Conservation (phyloP, 352 stramenopile genomes). For the Pythium monospermum region DNA sequence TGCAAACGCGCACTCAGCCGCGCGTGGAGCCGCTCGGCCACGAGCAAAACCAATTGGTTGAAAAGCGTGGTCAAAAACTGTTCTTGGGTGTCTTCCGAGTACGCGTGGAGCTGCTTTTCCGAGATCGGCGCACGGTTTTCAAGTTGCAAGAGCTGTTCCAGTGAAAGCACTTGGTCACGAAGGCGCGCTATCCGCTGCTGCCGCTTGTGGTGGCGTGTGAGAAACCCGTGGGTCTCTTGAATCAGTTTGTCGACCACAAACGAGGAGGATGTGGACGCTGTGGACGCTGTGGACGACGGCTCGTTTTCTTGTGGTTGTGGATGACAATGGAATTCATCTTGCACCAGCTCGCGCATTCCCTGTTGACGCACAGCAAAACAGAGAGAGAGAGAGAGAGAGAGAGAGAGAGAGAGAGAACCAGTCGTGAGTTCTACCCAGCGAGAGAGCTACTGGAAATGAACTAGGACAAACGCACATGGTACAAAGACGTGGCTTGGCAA, state of each 20-base stretch:
- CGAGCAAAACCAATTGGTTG: constrained; percentile 27
- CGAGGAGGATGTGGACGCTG: not conserved
- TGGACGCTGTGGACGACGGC: too few species aligned
- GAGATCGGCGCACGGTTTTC: constrained; percentile 22
- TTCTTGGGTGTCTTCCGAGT: constrained; percentile 25
- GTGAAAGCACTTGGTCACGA: constrained; percentile 1
- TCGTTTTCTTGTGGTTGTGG: too few species aligned
- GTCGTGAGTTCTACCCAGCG: not conserved
- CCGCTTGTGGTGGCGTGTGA: constrained; percentile 2
- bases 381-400: not conserved
- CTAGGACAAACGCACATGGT: constrained; percentile 5
- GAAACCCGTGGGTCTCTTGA: constrained; percentile 9
- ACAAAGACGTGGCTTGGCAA: constrained; percentile 8
- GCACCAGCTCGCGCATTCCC: constrained; percentile 8
- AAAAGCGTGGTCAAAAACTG: constrained; percentile 25
- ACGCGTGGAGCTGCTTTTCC: constrained; percentile 19
- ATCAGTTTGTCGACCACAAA: constrained; percentile 10
- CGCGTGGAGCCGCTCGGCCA: constrained; percentile 28
- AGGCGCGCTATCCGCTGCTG: constrained; percentile 18
- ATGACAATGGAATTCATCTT: constrained; percentile 12
- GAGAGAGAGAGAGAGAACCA: not conserved
- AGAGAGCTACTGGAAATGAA: not conserved
- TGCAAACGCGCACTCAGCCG: constrained; percentile 31
- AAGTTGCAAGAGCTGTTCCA: constrained; percentile 18
- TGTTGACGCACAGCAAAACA: not conserved